Percentiles rank a stretch among this genome's conserved stretches.
These are phyloP conservation scores for Litchi chinensis DNA, from an alignment of 345 rosid species.

Conservation along the genomic window DNA sequence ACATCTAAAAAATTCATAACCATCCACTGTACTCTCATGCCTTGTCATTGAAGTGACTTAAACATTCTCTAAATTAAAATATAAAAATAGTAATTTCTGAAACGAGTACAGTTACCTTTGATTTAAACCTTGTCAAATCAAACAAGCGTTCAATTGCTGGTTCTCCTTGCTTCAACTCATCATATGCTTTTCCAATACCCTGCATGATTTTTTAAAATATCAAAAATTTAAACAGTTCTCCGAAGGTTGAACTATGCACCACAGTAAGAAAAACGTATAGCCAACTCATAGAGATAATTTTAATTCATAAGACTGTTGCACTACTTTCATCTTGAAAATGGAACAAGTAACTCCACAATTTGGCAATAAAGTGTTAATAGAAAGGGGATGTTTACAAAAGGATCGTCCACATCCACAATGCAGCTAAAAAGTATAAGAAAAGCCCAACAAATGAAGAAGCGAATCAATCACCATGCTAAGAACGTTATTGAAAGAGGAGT, in stretches of 20 bases:
- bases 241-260: conserved; percentile 21
- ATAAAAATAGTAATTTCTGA: background rate
- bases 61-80: background rate
- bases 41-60: conserved; percentile 9
- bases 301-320: too few species aligned
- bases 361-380: background rate
- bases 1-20: conserved; percentile 7
- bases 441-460: background rate
- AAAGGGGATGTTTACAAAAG: background rate
- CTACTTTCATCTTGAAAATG: conserved; percentile 9
- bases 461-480: background rate
- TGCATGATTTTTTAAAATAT: conserved; percentile 45
- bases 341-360: conserved; percentile 1
- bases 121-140: conserved; percentile 58
- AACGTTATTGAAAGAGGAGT: background rate
- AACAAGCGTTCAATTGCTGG: conserved; percentile 84
- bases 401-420: background rate
- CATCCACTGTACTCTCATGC: background rate
- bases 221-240: conserved; percentile 35
- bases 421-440: background rate
- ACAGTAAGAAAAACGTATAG: too few species aligned
- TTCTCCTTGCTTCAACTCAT: conserved; percentile 95
- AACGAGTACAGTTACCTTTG: conserved; percentile 49
- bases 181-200: conserved; percentile 92
- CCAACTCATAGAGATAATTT: background rate